Evolutionary conservation across 1,139 yeast species (phyloP), one percentile per base, ranked within the genome.

Genomic region (Lodderomyces orthopsilosis): DNA sequence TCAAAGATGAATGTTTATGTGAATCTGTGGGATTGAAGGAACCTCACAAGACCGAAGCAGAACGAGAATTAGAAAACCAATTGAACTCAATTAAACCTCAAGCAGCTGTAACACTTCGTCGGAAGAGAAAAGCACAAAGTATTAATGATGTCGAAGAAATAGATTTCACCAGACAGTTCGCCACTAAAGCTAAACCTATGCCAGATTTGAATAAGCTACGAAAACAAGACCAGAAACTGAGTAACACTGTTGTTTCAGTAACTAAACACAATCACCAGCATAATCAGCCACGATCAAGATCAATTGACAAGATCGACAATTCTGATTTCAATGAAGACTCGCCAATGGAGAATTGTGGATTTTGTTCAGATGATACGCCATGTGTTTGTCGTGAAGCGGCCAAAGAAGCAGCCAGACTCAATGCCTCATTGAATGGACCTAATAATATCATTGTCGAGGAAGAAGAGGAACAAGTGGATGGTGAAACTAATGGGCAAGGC

Each of bases 311-410:
- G 15, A 14, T 26, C 8, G 19, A n/a, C 21, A 14, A 18, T 22
- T 27, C 46, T 12, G 48, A 43, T n/a, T 70, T 71, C 42, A 62
- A 72, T 52, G 70, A 66, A 50, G 51, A 65, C 34, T 74, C 83
- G 1, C 84, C 86, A 3, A 78, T 81, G 45, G 95, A 87, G 51
- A 79, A 83, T 48, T 91, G 98, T 65, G 97, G 97, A 1, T 91
- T 91, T 63, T 91, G 98, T 58, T 81, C 95, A 1, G 95, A 86
- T 54, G 95, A 85, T 51, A 83, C 95, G 0, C 94, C 95, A 4
- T 91, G 98, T 65, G 87, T 91, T 2, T 91, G 98, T 62, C 79
- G 93, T 26, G 96, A 85, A 57, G 86, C 91, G 7, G 90, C 84
- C 1, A 75, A 75, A 52, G 87, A 81, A 52, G 77, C 77, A 1